Evolutionary conservation across 768 basidiomycete genomes (phyloP), one percentile per base, ranked within the genome.

Genomic region (Calocera cornea): DNA sequence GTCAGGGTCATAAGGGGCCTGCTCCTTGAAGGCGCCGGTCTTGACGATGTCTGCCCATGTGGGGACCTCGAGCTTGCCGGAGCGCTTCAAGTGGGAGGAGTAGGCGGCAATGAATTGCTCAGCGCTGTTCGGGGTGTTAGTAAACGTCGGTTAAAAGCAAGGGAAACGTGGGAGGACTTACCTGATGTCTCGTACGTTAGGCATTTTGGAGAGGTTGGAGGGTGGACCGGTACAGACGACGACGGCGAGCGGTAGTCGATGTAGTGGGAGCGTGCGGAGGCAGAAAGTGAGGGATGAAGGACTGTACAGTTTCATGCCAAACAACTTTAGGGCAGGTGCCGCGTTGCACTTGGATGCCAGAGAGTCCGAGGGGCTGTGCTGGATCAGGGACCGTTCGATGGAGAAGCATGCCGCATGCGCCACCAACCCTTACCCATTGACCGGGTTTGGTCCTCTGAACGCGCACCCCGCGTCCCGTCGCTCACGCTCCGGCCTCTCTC

Each of bases 41-140:
- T 99, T 99, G 78, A 99, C 97, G 74, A 97, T 81, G 79, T 97
- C 95, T 69, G 91, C 95, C 95, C 95, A 98, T 79, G 86, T 88
- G 73, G 95, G 95, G 69, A 98, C 91, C 82, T 99, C 95, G 75
- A 99, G 91, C 84, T 98, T 98, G 79, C 97, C 97, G 71, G 92
- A 94, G 72, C 94, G 89, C 83, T 97, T 97, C 77, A 97, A 84
- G 80, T 97, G 94, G 76, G 90, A 92, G 75, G 94, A 82, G 80
- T 97, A 97, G 73, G 94, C 94, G 70, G 83, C 74, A 79, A 97
- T 97, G 83, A 97, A 97, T 70, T 86, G 86, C 70, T 94, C 92
- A 76, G 94, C 90, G 80, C 94, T 97, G 77, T 19, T 70, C 29
- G 44, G 33, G 22, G 14, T 38, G 64, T 29, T 64, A 36, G 31